phyloP scores from a whole-genome alignment of 768 basidiomycete genomes.

The Suillus fuscotomentosus region DNA sequence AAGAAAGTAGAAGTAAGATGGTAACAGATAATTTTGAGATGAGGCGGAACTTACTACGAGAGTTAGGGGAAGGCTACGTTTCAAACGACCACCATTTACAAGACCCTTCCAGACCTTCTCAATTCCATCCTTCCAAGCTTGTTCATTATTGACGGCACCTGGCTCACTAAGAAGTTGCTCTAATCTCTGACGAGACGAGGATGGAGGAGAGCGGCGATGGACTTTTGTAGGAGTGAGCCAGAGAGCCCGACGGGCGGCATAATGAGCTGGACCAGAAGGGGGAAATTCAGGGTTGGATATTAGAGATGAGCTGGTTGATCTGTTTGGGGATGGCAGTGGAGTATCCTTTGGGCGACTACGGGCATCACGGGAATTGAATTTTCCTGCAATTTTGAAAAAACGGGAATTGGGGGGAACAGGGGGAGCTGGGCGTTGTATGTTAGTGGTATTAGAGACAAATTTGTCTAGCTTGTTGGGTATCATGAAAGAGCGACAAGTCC shows the following conservation, averaged over 20 bases:
- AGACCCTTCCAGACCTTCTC: slow-evolving; percentile 66
- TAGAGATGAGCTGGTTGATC: slow-evolving; percentile 4
- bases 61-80: slow-evolving; percentile 57
- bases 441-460: slow-evolving; percentile 2
- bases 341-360: slow-evolving; percentile 6
- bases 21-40: not conserved
- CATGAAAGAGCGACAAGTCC: slow-evolving; percentile 8
- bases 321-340: slow-evolving; percentile 4
- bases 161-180: slow-evolving; percentile 49
- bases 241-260: slow-evolving; percentile 56
- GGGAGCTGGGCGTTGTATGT: slow-evolving; percentile 2
- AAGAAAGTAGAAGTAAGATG: slow-evolving; percentile 17
- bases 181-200: slow-evolving; percentile 44
- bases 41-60: slow-evolving; percentile 51
- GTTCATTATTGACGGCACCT: slow-evolving; percentile 47
- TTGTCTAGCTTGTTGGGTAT: slow-evolving; percentile 16
- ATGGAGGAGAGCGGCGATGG: slow-evolving; percentile 22
- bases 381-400: slow-evolving; percentile 9
- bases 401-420: slow-evolving; percentile 5
- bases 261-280: slow-evolving; percentile 62
- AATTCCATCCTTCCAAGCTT: slow-evolving; percentile 55
- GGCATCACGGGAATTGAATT: slow-evolving; percentile 5
- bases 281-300: slow-evolving; percentile 37
- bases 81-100: slow-evolving; percentile 54
- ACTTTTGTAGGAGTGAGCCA: slow-evolving; percentile 47